Conservation (phyloP, 306 rosid species). For the Urtica urens region DNA sequence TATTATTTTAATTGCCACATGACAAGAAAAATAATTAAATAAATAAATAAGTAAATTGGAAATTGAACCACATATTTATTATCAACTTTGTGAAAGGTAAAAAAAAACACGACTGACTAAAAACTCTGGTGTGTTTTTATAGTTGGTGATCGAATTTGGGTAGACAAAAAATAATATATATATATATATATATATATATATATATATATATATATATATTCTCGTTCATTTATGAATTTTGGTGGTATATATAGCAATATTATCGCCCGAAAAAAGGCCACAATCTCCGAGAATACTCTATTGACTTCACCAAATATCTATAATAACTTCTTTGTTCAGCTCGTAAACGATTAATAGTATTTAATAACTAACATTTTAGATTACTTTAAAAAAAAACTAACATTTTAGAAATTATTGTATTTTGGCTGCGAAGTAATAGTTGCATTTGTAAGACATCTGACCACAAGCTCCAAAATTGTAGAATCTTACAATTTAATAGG, state of each 20-base stretch:
- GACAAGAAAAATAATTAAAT: neutral
- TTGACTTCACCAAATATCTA: slow-evolving; percentile 1
- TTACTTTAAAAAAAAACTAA: no score
- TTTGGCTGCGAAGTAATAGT: no score
- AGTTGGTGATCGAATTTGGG: neutral
- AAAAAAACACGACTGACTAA: slow-evolving; percentile 2
- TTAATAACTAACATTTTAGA: no score
- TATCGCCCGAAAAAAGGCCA: neutral
- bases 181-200: no score
- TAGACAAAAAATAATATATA: neutral
- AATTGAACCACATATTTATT: neutral
- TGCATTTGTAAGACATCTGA: no score
- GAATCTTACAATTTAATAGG: no score
- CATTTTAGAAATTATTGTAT: no score
- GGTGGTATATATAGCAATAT: neutral
- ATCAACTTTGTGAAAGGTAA: slow-evolving; percentile 1
- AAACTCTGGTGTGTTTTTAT: neutral
- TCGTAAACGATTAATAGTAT: neutral
- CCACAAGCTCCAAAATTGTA: no score
- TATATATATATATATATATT: no score
- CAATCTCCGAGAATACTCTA: neutral
- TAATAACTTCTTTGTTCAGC: neutral
- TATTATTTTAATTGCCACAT: neutral
- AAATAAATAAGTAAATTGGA: neutral
- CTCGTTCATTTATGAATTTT: neutral